Conservation (phyloP, 1,284 basidiomycete species). For the Cutaneotrichosporon cutaneum region DNA sequence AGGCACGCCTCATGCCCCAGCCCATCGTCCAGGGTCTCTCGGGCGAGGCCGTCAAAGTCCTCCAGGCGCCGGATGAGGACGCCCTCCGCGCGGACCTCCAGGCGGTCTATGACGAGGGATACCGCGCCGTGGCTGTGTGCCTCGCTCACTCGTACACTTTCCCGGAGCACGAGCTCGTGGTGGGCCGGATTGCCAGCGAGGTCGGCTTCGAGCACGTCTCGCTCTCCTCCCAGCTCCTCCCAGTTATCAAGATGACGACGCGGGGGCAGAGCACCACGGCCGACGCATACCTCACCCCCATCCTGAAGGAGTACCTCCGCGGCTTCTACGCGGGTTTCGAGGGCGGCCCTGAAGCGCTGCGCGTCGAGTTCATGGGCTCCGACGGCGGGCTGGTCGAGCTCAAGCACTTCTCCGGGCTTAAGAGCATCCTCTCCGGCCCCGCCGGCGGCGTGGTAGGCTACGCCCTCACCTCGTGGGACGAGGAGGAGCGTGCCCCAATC, state of each 20-base stretch:
- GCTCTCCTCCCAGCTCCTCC: constrained; percentile 78
- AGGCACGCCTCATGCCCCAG: constrained; percentile 15
- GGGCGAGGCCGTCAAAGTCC: constrained; percentile 85
- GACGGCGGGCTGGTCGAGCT: constrained; percentile 82
- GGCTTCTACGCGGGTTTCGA: constrained; percentile 83
- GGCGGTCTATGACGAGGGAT: constrained; percentile 65
- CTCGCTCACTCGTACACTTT: constrained; percentile 79
- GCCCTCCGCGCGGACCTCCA: constrained; percentile 1
- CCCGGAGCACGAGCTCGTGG: constrained; percentile 61
- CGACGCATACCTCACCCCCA: constrained; percentile 94
- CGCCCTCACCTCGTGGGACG: constrained; percentile 37
- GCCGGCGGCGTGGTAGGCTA: constrained; percentile 45
- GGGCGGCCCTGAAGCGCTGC: constrained; percentile 52
- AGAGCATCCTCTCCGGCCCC: constrained; percentile 65
- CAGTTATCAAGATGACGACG: constrained; percentile 92
- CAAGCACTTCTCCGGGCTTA: constrained; percentile 76
- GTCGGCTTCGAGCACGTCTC: constrained; percentile 84
- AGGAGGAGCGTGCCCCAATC: constrained; percentile 29
- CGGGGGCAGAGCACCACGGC: constrained; percentile 89
- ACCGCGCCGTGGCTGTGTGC: constrained; percentile 78
- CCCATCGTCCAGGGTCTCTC: constrained; percentile 74
- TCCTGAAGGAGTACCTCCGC: constrained; percentile 78
- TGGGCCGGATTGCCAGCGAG: constrained; percentile 71
- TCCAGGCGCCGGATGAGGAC: constrained; percentile 62
- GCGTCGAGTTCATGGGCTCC: constrained; percentile 71